Conservation (phyloP, 768 basidiomycete species). For the Boletus tomentosulus region DNA sequence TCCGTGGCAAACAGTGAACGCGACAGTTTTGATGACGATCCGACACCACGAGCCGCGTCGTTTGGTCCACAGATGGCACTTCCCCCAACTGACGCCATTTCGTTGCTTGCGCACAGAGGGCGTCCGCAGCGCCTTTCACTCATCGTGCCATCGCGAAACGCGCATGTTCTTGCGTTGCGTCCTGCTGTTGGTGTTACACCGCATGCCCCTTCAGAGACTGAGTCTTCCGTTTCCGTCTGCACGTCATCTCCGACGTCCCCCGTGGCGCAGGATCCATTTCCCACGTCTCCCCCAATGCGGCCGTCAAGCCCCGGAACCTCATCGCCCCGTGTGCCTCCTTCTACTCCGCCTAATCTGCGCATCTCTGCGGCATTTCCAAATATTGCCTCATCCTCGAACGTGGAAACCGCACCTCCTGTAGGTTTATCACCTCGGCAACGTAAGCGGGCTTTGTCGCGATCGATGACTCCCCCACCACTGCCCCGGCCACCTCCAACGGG, state of each 20-base stretch:
- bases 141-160: constrained; percentile 9
- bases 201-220: constrained; percentile 21
- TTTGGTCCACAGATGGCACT: constrained; percentile 7
- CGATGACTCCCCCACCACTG: constrained; percentile 23
- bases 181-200: constrained; percentile 22
- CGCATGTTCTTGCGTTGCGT: constrained; percentile 4
- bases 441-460: constrained; percentile 24
- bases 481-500: constrained; percentile 27
- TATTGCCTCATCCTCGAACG: background rate
- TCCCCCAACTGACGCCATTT: background rate
- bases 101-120: background rate
- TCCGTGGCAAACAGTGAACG: constrained; percentile 5
- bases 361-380: constrained; percentile 3
- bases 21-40: constrained; percentile 17
- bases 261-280: background rate
- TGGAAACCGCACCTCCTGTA: constrained; percentile 18
- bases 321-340: background rate
- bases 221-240: constrained; percentile 3
- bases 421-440: constrained; percentile 16
- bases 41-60: constrained; percentile 22
- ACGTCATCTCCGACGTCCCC: constrained; percentile 15
- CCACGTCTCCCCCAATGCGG: background rate
- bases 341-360: constrained; percentile 6
- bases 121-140: constrained; percentile 15
- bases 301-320: background rate